Evolutionary conservation across 495 filamentous ascomycete genomes (phyloP).

Genomic region (Penicillium desertorum): DNA sequence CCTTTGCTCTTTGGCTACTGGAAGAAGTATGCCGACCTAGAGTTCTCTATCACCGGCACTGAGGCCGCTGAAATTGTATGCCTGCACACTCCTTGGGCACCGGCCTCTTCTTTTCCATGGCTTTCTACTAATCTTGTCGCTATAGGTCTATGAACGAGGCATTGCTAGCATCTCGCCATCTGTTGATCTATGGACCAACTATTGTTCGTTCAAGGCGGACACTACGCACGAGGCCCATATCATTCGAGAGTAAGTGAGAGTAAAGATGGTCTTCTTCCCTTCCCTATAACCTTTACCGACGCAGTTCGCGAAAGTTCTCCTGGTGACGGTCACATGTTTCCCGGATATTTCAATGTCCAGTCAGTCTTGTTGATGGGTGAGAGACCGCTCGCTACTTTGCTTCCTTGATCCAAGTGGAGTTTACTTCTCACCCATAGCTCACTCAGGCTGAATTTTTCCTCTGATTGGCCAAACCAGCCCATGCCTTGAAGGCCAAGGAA

Average conservation of each 20-base stretch:
- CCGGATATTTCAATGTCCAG: slow-evolving; percentile 31
- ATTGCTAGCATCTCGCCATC: slow-evolving; percentile 90
- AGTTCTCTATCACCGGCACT: slow-evolving; percentile 94
- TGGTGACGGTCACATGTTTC: slow-evolving; percentile 32
- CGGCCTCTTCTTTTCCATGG: neutral
- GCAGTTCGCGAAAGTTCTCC: slow-evolving; percentile 39
- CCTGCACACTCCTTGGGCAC: neutral
- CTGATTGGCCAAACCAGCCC: slow-evolving; percentile 28
- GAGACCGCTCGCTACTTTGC: slow-evolving; percentile 47
- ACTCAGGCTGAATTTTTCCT: slow-evolving; percentile 52
- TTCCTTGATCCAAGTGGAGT: slow-evolving; percentile 41
- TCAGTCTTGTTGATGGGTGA: slow-evolving; percentile 53
- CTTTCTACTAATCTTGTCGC: slow-evolving; percentile 20
- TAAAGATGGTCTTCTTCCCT: slow-evolving; percentile 69
- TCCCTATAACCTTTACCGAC: slow-evolving; percentile 38
- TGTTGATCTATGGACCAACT: slow-evolving; percentile 95
- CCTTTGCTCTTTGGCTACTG: slow-evolving; percentile 96
- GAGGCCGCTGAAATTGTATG: slow-evolving; percentile 96
- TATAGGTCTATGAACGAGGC: slow-evolving; percentile 89
- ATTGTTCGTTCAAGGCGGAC: slow-evolving; percentile 96
- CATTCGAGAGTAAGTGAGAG: slow-evolving; percentile 97
- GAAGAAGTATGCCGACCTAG: slow-evolving; percentile 98
- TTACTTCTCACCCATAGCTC: slow-evolving; percentile 60
- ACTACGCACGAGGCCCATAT: slow-evolving; percentile 91
- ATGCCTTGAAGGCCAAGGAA: slow-evolving; percentile 35